Conservation (phyloP, 805 yeast species). For the Teunomyces cretensis region DNA sequence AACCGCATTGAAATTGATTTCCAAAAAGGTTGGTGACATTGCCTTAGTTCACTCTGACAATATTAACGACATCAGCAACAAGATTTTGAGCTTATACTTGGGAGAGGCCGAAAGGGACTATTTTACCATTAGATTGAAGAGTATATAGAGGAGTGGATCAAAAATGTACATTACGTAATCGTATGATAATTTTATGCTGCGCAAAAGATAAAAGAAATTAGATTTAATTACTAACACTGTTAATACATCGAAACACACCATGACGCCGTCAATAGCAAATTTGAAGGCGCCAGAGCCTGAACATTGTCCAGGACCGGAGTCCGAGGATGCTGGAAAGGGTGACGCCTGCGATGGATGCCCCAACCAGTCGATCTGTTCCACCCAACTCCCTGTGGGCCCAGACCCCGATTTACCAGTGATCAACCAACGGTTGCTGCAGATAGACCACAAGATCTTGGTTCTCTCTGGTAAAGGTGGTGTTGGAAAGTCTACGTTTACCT, state of each 20-base stretch:
- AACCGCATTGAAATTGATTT: slow-evolving; percentile 51
- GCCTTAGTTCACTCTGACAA: slow-evolving; percentile 23
- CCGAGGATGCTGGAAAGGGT: slow-evolving; percentile 88
- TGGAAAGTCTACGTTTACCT: slow-evolving; percentile 93
- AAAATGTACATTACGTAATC: neutral
- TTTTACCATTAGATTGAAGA: slow-evolving; percentile 12
- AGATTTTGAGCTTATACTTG: slow-evolving; percentile 12
- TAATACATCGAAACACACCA: neutral
- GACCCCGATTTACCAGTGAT: slow-evolving; percentile 89
- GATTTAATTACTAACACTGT: neutral
- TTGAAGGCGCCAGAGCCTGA: slow-evolving; percentile 80
- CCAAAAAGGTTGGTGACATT: slow-evolving; percentile 46
- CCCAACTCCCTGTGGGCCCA: slow-evolving; percentile 84
- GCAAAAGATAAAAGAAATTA: neutral
- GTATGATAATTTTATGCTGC: neutral
- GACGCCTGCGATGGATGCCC: slow-evolving; percentile 96
- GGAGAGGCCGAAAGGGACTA: slow-evolving; percentile 23
- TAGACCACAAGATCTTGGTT: slow-evolving; percentile 76
- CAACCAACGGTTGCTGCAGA: slow-evolving; percentile 59
- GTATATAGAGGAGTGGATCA: neutral
- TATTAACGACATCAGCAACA: slow-evolving; percentile 9
- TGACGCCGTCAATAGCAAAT: slow-evolving; percentile 9
- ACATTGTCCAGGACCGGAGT: slow-evolving; percentile 98
- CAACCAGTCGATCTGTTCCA: slow-evolving; percentile 84
- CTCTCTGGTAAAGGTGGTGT: slow-evolving; percentile 93